A percentile compares a stretch with the other conserved stretches of the same genome.
These are phyloP conservation scores for Ceratobasidium theobromae DNA, from an alignment of 1,284 basidiomycete genomes.

Conservation along the genomic window DNA sequence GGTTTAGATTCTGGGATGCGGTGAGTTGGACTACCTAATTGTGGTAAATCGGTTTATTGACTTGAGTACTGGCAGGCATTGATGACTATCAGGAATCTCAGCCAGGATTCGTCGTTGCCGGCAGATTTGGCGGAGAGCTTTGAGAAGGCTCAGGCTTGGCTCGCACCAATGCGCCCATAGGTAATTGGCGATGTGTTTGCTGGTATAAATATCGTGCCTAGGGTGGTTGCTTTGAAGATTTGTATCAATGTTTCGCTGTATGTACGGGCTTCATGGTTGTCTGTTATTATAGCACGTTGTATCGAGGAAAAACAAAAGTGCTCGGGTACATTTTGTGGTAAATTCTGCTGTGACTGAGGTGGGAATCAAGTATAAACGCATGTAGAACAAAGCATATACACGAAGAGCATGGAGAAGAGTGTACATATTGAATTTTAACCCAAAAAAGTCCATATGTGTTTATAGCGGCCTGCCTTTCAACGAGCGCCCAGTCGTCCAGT, in stretches of 20 bases:
- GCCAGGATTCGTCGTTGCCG: conserved; percentile 76
- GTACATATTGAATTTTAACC: conserved; percentile 1
- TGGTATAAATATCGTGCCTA: not conserved
- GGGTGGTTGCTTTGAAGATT: not conserved
- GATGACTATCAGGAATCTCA: conserved; percentile 83
- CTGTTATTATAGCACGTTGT: conserved; percentile 29
- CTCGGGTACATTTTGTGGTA: conserved; percentile 9
- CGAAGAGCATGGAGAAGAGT: not conserved
- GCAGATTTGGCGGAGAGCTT: conserved; percentile 90
- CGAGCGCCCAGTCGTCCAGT: conserved; percentile 28
- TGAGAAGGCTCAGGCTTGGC: conserved; percentile 90
- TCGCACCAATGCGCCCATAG: conserved; percentile 86
- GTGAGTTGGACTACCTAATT: conserved; percentile 55
- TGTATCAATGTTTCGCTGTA: conserved; percentile 13
- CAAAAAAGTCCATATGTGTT: not conserved
- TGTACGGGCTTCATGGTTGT: not conserved
- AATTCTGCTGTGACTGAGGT: not conserved
- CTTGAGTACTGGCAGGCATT: conserved; percentile 53
- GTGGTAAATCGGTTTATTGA: not conserved
- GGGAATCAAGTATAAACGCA: conserved; percentile 2
- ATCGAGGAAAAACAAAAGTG: conserved; percentile 9
- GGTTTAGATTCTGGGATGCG: conserved; percentile 98
- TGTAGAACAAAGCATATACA: conserved; percentile 1
- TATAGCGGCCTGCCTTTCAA: conserved; percentile 4
- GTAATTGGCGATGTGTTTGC: too few relatives aligned